These are phyloP conservation scores for Centella asiatica DNA, from an alignment of 129 eudicot species.

Conservation along the genomic window DNA sequence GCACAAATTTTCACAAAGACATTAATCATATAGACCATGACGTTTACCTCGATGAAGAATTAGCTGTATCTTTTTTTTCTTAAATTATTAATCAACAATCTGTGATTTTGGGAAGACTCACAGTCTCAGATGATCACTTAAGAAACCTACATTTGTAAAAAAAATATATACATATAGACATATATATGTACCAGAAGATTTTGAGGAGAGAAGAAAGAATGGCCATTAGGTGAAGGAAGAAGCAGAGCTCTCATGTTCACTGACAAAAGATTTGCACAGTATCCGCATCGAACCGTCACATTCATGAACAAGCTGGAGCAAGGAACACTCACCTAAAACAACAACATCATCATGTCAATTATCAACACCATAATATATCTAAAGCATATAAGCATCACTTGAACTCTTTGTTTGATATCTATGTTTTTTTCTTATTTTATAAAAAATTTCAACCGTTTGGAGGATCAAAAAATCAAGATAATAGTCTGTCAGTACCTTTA, in stretches of 20 bases:
- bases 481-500: too few relatives aligned
- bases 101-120: too few relatives aligned
- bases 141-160: neutral
- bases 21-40: neutral
- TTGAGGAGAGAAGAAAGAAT: conserved; percentile 73
- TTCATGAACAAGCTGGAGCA: conserved; percentile 83
- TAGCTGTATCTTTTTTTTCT: too few relatives aligned
- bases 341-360: too few relatives aligned
- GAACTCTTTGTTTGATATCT: too few relatives aligned
- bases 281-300: conserved; percentile 95
- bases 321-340: conserved; percentile 86
- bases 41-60: neutral
- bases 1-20: neutral
- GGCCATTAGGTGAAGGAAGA: conserved; percentile 55
- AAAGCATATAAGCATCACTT: too few relatives aligned
- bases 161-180: neutral
- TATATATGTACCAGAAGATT: conserved; percentile 56
- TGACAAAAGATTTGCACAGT: conserved; percentile 74
- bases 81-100: too few relatives aligned
- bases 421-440: too few relatives aligned
- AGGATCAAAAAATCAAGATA: too few relatives aligned
- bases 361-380: too few relatives aligned
- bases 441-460: too few relatives aligned
- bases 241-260: conserved; percentile 68
- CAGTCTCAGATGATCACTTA: neutral